Conservation (phyloP, 2,329 filamentous ascomycete genomes). For the Corniculantispora saksenae region DNA sequence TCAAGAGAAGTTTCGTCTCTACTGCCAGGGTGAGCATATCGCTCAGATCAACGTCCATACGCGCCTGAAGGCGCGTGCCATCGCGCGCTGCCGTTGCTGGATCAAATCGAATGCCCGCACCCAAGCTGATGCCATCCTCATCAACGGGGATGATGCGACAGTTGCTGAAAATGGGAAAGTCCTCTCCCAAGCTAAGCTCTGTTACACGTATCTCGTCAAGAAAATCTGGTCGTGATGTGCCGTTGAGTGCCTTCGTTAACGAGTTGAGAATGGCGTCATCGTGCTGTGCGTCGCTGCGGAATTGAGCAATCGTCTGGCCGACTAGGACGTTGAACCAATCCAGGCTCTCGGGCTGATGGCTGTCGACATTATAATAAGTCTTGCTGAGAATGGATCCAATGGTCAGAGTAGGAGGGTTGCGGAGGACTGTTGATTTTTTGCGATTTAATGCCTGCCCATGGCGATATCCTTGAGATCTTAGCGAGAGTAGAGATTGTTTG, state of each 20-base stretch:
- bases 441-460: slow-evolving; percentile 52
- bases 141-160: slow-evolving; percentile 92
- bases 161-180: slow-evolving; percentile 98
- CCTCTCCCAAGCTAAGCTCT: slow-evolving; percentile 90
- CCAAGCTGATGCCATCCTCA: slow-evolving; percentile 68
- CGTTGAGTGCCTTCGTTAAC: slow-evolving; percentile 82
- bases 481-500: slow-evolving; percentile 69
- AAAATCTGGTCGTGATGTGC: slow-evolving; percentile 83
- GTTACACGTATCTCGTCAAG: slow-evolving; percentile 92
- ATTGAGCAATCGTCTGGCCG: slow-evolving; percentile 94
- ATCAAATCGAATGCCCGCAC: slow-evolving; percentile 51
- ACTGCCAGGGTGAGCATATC: slow-evolving; percentile 94
- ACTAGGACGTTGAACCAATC: slow-evolving; percentile 99
- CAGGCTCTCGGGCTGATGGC: slow-evolving; percentile 92
- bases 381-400: slow-evolving; percentile 94
- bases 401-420: slow-evolving; percentile 73
- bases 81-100: slow-evolving; percentile 54
- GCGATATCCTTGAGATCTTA: slow-evolving; percentile 49
- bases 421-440: slow-evolving; percentile 72
- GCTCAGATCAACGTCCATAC: slow-evolving; percentile 95
- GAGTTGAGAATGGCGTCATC: slow-evolving; percentile 87
- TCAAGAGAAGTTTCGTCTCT: slow-evolving; percentile 90
- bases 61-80: slow-evolving; percentile 80
- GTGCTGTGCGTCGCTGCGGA: slow-evolving; percentile 87
- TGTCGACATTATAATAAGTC: slow-evolving; percentile 95